Percentiles rank a stretch among this genome's conserved stretches.
These are phyloP conservation scores for Thamnidium elegans DNA, from an alignment of 192 early-diverging fungal species.

Conservation along the genomic window DNA sequence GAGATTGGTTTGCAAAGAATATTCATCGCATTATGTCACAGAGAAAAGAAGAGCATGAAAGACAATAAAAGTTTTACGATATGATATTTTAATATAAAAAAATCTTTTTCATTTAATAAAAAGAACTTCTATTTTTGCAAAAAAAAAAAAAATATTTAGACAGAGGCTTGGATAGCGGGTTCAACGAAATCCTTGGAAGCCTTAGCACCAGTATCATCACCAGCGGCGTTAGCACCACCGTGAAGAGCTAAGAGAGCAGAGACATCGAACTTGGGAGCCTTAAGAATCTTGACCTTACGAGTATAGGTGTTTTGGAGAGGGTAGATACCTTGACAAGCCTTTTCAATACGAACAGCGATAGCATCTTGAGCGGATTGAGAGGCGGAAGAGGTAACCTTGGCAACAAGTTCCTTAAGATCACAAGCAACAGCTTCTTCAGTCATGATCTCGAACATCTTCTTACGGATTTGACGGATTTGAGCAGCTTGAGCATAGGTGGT, in stretches of 20 bases:
- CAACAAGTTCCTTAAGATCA: constrained; percentile 93
- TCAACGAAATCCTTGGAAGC: constrained; percentile 80
- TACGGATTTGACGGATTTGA: constrained; percentile 98
- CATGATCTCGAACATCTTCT: constrained; percentile 99
- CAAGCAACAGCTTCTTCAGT: constrained; percentile 76
- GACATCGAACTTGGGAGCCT: constrained; percentile 93
- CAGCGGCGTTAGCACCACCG: constrained; percentile 75
- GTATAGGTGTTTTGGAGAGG: constrained; percentile 95
- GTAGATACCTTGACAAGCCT: constrained; percentile 96
- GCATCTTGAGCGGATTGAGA: constrained; percentile 60
- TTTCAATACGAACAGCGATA: constrained; percentile 96
- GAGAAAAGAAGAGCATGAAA: constrained; percentile 3
- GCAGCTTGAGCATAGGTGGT: constrained; percentile 96
- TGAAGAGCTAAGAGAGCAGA: constrained; percentile 97
- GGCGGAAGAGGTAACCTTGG: constrained; percentile 82
- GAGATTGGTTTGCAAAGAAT: constrained; percentile 10
- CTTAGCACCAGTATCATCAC: constrained; percentile 78
- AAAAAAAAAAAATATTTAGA: constrained; percentile 42
- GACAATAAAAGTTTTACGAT: not conserved
- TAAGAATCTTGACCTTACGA: constrained; percentile 99
- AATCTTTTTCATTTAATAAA: constrained; percentile 2
- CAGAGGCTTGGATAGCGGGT: constrained; percentile 66
- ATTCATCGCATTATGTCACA: constrained; percentile 4
- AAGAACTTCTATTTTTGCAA: constrained; percentile 6
- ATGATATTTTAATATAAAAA: constrained; percentile 4